A percentile compares a stretch with the other conserved stretches of the same genome.
Conservation (phyloP, 768 basidiomycete genomes). For the Tremella fuciformis region DNA sequence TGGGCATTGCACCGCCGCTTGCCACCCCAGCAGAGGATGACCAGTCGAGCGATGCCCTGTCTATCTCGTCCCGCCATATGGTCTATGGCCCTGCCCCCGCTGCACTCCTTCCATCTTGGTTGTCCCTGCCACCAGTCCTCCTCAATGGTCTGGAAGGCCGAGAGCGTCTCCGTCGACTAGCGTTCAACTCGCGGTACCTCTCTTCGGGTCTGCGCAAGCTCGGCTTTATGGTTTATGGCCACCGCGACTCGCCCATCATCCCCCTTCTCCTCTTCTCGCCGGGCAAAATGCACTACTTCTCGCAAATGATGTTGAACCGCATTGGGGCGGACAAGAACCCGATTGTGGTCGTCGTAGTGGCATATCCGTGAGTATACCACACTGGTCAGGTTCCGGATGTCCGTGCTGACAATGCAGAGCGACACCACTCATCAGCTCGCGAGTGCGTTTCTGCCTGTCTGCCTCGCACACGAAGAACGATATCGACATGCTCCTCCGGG, state of each 20-base stretch:
- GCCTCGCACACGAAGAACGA: slow-evolving; percentile 97
- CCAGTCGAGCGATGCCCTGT: slow-evolving; percentile 48
- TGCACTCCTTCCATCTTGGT: slow-evolving; percentile 69
- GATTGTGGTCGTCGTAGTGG: slow-evolving; percentile 83
- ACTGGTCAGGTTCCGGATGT: background rate
- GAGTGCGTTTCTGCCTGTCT: slow-evolving; percentile 91
- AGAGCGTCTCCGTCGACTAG: slow-evolving; percentile 76
- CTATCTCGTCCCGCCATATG: slow-evolving; percentile 35
- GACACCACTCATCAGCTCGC: slow-evolving; percentile 78
- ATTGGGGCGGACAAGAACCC: slow-evolving; percentile 60
- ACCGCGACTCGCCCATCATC: slow-evolving; percentile 85
- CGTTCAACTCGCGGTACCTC: slow-evolving; percentile 94
- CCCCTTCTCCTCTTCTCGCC: slow-evolving; percentile 88
- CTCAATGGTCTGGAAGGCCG: slow-evolving; percentile 80
- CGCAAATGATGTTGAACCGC: slow-evolving; percentile 72
- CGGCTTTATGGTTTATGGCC: slow-evolving; percentile 95
- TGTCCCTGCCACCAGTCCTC: slow-evolving; percentile 68
- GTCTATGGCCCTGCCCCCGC: slow-evolving; percentile 64
- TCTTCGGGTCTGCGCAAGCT: slow-evolving; percentile 79
- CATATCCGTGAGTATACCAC: slow-evolving; percentile 57
- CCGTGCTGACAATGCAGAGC: slow-evolving; percentile 53
- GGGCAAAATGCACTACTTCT: slow-evolving; percentile 89
- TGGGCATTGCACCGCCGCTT: slow-evolving; percentile 63
- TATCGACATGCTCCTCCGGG: slow-evolving; percentile 76
- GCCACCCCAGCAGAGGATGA: slow-evolving; percentile 54